These are phyloP conservation scores for Thuidium tamariscinum DNA, from an alignment of 225 moss, liverwort and hornwort genomes.

Conservation along the genomic window DNA sequence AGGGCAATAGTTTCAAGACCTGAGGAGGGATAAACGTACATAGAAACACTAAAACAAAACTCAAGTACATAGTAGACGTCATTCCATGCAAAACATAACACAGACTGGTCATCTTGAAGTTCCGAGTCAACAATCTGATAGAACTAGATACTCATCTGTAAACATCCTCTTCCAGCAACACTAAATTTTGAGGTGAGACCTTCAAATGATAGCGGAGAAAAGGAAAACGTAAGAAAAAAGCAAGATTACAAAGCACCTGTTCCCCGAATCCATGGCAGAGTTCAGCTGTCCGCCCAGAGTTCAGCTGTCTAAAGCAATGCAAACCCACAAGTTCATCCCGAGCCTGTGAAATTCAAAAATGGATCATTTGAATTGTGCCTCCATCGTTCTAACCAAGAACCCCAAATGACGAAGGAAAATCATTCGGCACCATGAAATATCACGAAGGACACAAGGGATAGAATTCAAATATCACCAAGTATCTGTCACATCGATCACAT, in stretches of 20 bases:
- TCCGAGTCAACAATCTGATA: not conserved
- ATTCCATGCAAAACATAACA: not conserved
- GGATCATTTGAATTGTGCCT: not conserved
- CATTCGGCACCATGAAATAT: not conserved
- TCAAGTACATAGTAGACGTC: not conserved
- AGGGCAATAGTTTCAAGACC: constrained; percentile 73
- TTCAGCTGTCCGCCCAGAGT: constrained; percentile 67
- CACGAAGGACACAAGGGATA: not conserved
- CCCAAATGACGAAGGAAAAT: not conserved
- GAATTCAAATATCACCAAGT: not conserved
- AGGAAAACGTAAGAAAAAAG: not conserved
- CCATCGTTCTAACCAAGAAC: not conserved
- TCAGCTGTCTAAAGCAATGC: constrained; percentile 97
- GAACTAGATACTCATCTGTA: not conserved
- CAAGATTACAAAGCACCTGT: constrained; percentile 43
- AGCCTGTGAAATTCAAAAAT: constrained; percentile 38
- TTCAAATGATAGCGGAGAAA: not conserved
- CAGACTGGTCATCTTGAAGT: not conserved
- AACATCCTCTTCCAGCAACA: not conserved
- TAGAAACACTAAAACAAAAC: not conserved
- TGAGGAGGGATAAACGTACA: constrained; percentile 33
- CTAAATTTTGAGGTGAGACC: not conserved
- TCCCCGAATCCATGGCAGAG: constrained; percentile 87
- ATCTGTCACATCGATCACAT: not conserved
- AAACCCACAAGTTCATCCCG: constrained; percentile 94